phyloP scores from a whole-genome alignment of 768 basidiomycete genomes.

The Mycena epipterygia region DNA sequence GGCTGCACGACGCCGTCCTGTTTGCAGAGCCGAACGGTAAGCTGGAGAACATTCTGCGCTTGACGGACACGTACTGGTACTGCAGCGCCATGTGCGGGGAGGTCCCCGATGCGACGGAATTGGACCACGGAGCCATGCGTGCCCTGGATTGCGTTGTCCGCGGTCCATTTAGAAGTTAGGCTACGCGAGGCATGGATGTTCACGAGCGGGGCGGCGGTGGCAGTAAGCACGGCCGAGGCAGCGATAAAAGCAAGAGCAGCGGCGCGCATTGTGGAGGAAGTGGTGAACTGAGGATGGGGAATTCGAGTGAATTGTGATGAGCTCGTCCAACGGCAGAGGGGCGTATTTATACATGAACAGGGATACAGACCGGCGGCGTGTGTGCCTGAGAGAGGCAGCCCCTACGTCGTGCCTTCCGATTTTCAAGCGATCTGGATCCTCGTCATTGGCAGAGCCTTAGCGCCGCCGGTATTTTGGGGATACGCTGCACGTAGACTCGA shows the following conservation, averaged over 20 bases:
- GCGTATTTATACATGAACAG: conserved; percentile 12
- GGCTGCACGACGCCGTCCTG: too few species aligned
- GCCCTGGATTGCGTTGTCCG: conserved; percentile 7
- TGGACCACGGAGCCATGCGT: conserved; percentile 13
- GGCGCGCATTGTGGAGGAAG: conserved; percentile 7
- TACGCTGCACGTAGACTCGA: conserved; percentile 24
- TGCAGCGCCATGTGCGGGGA: background rate
- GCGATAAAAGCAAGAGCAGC: conserved; percentile 4
- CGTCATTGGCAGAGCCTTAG: conserved; percentile 13
- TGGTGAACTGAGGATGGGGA: background rate
- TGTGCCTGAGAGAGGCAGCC: conserved; percentile 1
- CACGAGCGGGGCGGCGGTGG: conserved; percentile 23
- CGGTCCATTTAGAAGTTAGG: conserved; percentile 16
- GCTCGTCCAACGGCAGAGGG: background rate
- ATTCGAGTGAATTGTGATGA: background rate
- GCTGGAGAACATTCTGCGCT: conserved; percentile 3
- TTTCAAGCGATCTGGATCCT: conserved; percentile 30
- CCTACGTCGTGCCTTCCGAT: conserved; percentile 5
- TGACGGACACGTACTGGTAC: conserved; percentile 9
- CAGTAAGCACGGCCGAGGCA: background rate
- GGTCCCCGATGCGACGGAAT: background rate
- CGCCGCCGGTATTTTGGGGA: conserved; percentile 20
- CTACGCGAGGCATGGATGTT: background rate
- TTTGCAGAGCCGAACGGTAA: too few species aligned
- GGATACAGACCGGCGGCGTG: background rate